Evolutionary conservation across 345 rosid species (phyloP), one percentile per base, ranked within the genome.

Genomic region (Streptanthus diversifolius): DNA sequence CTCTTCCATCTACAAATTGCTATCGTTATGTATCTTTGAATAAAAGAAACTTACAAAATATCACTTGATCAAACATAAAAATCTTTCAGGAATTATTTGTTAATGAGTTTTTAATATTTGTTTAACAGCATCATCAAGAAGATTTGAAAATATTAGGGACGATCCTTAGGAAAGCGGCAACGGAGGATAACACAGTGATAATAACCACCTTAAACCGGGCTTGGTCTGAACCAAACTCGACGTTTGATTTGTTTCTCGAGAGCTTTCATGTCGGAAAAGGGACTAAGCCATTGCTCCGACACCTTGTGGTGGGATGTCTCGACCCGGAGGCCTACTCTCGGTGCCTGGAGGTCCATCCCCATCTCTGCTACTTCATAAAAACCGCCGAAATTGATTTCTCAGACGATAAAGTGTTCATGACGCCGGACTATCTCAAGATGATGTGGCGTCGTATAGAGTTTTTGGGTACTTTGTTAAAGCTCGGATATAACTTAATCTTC

Each of bases 391-490:
- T 32, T 8, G 71, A 73, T 35, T 75, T 83, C 61, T 81, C 79
- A 30, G 53, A 77, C 3, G 57, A 73, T 2, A 85, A 81, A 61
- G 78, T 78, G 6, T 70, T 67, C 63, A 89, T 83, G 91, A 76
- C 85, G 3, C 63, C 79, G 5, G 78, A 33, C 30, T 87, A 84
- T 77, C 70, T 87, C 21, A 68, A 79, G 14, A 87, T 87, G 91
- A 87, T 89, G 91, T 89, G 95, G 95, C 80, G 74, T 10, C 74
- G 91, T 58, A 85, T 85, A 39, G 78, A 82, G 7, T 80, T 89
- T 40, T 55, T 89, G 14, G 22, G 73, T 22, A 29, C 73, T 22
- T 63, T 87, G 54, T 83, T 89, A 35, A 30, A 73, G 43, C 68
- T 80, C 65, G 87, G 92, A 29, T 89, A 85, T 80, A 79, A 73